phyloP scores from a whole-genome alignment of 306 rosid species.

The Citrullus mucosospermus region DNA sequence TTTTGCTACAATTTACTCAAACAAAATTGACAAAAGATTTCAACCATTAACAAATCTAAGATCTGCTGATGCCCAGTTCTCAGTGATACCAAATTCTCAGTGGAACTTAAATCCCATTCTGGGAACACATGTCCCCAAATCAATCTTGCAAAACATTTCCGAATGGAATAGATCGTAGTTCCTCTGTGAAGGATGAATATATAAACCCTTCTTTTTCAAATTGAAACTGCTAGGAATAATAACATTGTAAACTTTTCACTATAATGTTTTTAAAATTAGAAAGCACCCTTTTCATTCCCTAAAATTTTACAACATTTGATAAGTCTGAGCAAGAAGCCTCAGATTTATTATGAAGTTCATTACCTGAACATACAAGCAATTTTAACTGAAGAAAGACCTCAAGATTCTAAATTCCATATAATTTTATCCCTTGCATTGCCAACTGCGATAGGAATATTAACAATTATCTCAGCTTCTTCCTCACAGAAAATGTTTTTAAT shows the following conservation, averaged over 20 bases:
- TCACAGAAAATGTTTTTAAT: too few species aligned
- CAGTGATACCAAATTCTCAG: neutral
- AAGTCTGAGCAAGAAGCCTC: neutral
- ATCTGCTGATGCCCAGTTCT: neutral
- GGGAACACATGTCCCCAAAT: neutral
- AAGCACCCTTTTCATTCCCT: neutral
- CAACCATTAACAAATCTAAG: neutral
- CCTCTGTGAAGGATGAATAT: neutral
- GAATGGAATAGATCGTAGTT: neutral
- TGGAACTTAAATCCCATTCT: neutral
- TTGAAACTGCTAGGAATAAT: neutral
- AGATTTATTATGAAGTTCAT: neutral
- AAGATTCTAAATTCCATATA: neutral
- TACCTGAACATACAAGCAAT: neutral
- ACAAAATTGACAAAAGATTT: neutral
- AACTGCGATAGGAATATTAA: neutral
- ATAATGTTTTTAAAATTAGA: neutral
- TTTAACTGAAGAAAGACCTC: neutral
- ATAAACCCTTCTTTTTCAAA: neutral
- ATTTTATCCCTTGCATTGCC: neutral
- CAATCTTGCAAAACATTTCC: neutral
- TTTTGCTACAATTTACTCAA: neutral
- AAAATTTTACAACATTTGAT: neutral
- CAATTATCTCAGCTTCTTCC: neutral
- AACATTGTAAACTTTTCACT: neutral